Conservation (phyloP, 495 filamentous ascomycete genomes). For the Symbiotaphrina buchneri region DNA sequence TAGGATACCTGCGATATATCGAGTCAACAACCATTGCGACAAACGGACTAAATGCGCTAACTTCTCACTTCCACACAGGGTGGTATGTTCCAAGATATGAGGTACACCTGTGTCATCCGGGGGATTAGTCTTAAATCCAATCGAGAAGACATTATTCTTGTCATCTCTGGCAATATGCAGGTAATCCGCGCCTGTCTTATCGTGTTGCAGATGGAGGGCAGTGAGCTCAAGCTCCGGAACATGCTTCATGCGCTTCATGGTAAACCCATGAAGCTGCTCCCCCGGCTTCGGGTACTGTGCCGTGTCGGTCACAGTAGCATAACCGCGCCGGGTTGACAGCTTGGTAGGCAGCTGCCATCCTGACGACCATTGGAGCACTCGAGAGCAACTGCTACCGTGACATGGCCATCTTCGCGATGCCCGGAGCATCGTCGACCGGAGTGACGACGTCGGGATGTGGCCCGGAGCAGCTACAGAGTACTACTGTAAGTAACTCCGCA, state of each 20-base stretch:
- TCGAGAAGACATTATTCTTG: slow-evolving; percentile 97
- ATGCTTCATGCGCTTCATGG: slow-evolving; percentile 64
- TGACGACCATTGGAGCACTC: not conserved
- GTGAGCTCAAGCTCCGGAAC: slow-evolving; percentile 87
- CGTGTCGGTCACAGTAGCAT: slow-evolving; percentile 50
- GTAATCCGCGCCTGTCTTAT: slow-evolving; percentile 88
- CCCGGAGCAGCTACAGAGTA: no score
- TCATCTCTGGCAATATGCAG: slow-evolving; percentile 87
- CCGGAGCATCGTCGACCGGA: no score
- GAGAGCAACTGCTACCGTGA: not conserved
- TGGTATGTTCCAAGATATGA: slow-evolving; percentile 94
- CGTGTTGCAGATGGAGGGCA: slow-evolving; percentile 70
- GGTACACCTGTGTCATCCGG: slow-evolving; percentile 90
- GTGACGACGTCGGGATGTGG: no score
- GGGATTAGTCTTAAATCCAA: slow-evolving; percentile 97
- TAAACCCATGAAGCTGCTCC: slow-evolving; percentile 82
- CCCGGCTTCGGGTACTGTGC: slow-evolving; percentile 51
- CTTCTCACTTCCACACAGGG: slow-evolving; percentile 92
- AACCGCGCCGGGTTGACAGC: slow-evolving; percentile 22
- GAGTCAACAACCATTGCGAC: not conserved
- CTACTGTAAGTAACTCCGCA: no score
- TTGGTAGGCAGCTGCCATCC: slow-evolving; percentile 5
- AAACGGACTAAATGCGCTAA: slow-evolving; percentile 15
- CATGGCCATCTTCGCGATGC: no score
- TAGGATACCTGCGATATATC: slow-evolving; percentile 44